These are phyloP conservation scores for Russula lepida DNA, from an alignment of 768 basidiomycete genomes.

Conservation along the genomic window DNA sequence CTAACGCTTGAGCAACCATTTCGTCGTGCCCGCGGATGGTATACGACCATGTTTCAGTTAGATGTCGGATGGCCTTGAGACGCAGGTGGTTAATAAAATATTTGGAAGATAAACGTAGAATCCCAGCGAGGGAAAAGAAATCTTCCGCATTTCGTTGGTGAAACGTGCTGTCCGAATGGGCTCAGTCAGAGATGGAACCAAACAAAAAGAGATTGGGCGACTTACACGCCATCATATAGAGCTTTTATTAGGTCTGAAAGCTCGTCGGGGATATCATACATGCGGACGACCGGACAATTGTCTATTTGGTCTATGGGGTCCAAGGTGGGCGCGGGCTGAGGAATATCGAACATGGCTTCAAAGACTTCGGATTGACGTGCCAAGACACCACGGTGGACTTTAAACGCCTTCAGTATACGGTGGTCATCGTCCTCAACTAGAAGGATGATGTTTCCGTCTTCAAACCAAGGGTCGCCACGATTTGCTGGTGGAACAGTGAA, in stretches of 20 bases:
- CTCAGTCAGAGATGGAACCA: neutral
- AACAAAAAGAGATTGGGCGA: slow-evolving; percentile 20
- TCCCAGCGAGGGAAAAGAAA: slow-evolving; percentile 48
- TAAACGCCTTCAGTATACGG: slow-evolving; percentile 35
- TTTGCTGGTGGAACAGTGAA: slow-evolving; percentile 9
- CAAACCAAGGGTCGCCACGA: slow-evolving; percentile 46
- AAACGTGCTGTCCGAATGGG: slow-evolving; percentile 30
- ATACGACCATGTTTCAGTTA: slow-evolving; percentile 43
- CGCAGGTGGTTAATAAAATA: slow-evolving; percentile 49
- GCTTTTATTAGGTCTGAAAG: slow-evolving; percentile 44
- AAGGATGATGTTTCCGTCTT: slow-evolving; percentile 52
- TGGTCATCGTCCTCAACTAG: slow-evolving; percentile 29
- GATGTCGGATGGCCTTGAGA: slow-evolving; percentile 40
- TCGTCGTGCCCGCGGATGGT: slow-evolving; percentile 48
- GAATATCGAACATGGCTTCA: slow-evolving; percentile 45
- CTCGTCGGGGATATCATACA: slow-evolving; percentile 46
- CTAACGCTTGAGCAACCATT: slow-evolving; percentile 44
- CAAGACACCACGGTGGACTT: slow-evolving; percentile 39
- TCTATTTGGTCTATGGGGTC: slow-evolving; percentile 32
- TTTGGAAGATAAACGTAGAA: slow-evolving; percentile 51
- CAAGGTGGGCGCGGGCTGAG: slow-evolving; percentile 28
- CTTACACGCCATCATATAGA: slow-evolving; percentile 50
- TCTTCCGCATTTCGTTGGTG: slow-evolving; percentile 37
- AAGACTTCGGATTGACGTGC: slow-evolving; percentile 51
- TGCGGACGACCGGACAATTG: slow-evolving; percentile 42